These are phyloP conservation scores for Achaetomium macrosporum DNA, from an alignment of 2,329 filamentous ascomycete genomes.

Conservation along the genomic window DNA sequence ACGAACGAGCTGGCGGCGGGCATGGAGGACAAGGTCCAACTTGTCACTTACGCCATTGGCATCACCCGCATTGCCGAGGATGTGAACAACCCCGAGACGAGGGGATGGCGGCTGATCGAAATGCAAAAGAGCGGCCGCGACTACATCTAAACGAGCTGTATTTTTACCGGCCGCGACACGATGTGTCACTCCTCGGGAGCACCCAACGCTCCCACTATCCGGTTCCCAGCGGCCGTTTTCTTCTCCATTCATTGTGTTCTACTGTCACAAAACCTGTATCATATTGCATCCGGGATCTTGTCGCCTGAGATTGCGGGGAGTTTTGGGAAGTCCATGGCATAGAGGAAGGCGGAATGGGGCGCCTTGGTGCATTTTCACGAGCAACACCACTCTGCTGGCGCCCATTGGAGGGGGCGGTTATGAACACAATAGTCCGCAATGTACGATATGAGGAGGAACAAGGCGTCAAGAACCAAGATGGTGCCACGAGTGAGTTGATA, in stretches of 20 bases:
- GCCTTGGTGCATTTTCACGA: constrained; percentile 23
- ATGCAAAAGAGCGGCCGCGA: constrained; percentile 97
- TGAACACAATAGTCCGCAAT: constrained; percentile 4
- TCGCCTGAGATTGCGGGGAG: constrained; percentile 15
- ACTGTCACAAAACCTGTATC: constrained; percentile 21
- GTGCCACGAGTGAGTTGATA: too few species aligned
- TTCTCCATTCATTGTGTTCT: constrained; percentile 14
- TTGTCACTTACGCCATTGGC: constrained; percentile 96
- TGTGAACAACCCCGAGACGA: constrained; percentile 92
- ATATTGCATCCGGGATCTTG: constrained; percentile 20
- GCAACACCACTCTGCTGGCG: constrained; percentile 15
- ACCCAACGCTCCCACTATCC: background rate
- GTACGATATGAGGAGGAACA: constrained; percentile 5
- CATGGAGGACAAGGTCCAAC: constrained; percentile 98
- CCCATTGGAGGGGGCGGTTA: constrained; percentile 5
- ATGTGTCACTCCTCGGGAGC: background rate
- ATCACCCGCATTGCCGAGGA: constrained; percentile 92
- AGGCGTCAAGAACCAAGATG: background rate
- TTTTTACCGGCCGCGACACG: background rate
- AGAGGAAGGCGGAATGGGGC: constrained; percentile 19
- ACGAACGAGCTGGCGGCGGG: constrained; percentile 83
- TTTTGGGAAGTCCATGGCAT: constrained; percentile 18
- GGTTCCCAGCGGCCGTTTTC: background rate
- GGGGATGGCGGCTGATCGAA: constrained; percentile 96
- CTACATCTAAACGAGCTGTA: constrained; percentile 48